Percentiles rank a stretch among this genome's conserved stretches.
These are phyloP conservation scores for Neurospora tetraspora DNA, from an alignment of 495 filamentous ascomycete genomes.

Conservation along the genomic window DNA sequence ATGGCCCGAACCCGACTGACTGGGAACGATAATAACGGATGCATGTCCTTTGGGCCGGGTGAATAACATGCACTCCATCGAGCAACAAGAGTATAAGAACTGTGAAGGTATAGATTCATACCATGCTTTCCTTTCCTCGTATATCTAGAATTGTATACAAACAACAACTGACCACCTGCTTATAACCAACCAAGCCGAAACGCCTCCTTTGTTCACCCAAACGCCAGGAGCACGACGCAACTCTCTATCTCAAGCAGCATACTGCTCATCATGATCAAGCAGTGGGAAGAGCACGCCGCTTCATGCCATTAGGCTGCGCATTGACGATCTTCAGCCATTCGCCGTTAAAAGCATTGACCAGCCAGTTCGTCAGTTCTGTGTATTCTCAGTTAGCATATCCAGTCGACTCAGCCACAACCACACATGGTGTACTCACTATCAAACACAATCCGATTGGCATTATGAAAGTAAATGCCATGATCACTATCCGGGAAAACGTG, in stretches of 20 bases:
- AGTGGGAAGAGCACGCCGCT: background rate
- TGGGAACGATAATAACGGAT: background rate
- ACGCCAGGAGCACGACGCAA: background rate
- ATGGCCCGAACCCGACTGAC: background rate
- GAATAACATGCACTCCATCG: background rate
- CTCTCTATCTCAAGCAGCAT: background rate
- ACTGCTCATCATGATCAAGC: background rate
- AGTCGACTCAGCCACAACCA: background rate
- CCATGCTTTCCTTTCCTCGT: background rate
- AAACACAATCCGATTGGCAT: conserved; percentile 85
- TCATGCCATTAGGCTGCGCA: conserved; percentile 45
- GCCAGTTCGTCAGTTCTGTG: conserved; percentile 78
- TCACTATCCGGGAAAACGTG: conserved; percentile 95
- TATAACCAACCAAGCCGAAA: background rate
- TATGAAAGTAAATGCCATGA: conserved; percentile 92
- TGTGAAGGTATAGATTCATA: background rate
- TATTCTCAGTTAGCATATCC: conserved; percentile 16
- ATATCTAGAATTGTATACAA: background rate
- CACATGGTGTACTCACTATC: conserved; percentile 56
- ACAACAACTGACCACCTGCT: background rate
- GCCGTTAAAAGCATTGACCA: conserved; percentile 94
- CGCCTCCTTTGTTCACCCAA: background rate
- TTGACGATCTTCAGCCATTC: conserved; percentile 75
- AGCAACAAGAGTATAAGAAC: background rate
- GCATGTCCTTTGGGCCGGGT: background rate